Percentiles rank a stretch among this genome's conserved stretches.
Evolutionary conservation across 192 early-diverging fungal species (phyloP).

Genomic region (Piromyces finnis): DNA sequence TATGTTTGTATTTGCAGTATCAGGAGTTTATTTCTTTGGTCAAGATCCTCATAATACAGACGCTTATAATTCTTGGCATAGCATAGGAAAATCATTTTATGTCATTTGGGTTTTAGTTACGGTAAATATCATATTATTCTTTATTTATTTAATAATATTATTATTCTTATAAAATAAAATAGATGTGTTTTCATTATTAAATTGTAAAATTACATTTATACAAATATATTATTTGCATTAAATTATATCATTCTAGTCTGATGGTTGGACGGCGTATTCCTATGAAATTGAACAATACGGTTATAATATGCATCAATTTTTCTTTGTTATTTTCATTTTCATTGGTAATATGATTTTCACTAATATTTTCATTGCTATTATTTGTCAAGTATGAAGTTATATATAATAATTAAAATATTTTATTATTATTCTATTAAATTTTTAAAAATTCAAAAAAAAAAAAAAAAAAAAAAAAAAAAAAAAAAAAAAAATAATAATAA

Average conservation of each 20-base stretch:
- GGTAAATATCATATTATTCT: no score
- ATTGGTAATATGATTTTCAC: constrained; percentile 24
- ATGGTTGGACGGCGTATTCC: constrained; percentile 21
- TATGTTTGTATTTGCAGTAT: constrained; percentile 21
- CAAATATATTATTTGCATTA: no score
- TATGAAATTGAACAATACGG: constrained; percentile 9
- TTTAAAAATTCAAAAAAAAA: neutral
- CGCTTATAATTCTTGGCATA: constrained; percentile 7
- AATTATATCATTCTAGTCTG: constrained; percentile 2
- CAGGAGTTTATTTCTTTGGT: constrained; percentile 26
- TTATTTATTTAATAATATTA: no score
- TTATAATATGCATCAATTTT: constrained; percentile 9
- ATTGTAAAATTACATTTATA: no score
- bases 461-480: constrained; percentile 1
- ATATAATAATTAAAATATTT: no score
- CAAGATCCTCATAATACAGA: neutral
- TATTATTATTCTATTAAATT: no score
- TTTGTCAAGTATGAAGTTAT: constrained; percentile 18
- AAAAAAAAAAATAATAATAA: no score
- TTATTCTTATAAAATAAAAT: no score
- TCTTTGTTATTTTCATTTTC: constrained; percentile 18
- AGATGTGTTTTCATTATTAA: no score
- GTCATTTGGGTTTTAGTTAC: constrained; percentile 17
- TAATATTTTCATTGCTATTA: constrained; percentile 31
- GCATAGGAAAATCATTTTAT: constrained; percentile 6